Conservation (phyloP, 2,329 filamentous ascomycete species). For the Westerdykella sp. region DNA sequence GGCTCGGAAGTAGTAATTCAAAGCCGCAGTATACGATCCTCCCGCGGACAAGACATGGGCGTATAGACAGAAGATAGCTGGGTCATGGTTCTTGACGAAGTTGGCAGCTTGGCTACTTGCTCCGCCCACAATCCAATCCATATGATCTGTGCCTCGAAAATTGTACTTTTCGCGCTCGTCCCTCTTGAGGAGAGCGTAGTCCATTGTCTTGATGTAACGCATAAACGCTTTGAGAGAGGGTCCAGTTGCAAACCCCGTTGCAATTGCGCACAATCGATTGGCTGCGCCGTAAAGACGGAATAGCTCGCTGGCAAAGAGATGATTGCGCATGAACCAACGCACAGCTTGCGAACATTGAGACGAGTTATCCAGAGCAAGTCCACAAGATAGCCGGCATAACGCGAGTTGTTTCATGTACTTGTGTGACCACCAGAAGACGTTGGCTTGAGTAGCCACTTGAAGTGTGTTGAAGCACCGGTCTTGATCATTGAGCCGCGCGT, state of each 20-base stretch:
- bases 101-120: slow-evolving; percentile 34
- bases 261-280: slow-evolving; percentile 69
- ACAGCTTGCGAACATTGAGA: slow-evolving; percentile 68
- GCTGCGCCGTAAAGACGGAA: slow-evolving; percentile 77
- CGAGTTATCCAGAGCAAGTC: slow-evolving; percentile 69
- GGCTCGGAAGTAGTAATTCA: slow-evolving; percentile 75
- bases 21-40: slow-evolving; percentile 72
- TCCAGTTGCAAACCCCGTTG: slow-evolving; percentile 68
- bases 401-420: slow-evolving; percentile 58
- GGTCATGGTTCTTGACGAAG: slow-evolving; percentile 50
- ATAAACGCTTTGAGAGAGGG: slow-evolving; percentile 86
- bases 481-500: slow-evolving; percentile 61
- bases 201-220: slow-evolving; percentile 84
- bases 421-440: slow-evolving; percentile 69
- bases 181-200: slow-evolving; percentile 57
- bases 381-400: slow-evolving; percentile 76
- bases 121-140: slow-evolving; percentile 34
- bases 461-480: slow-evolving; percentile 75
- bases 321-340: slow-evolving; percentile 78
- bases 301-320: slow-evolving; percentile 71
- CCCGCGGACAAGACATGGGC: slow-evolving; percentile 83
- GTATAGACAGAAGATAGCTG: slow-evolving; percentile 78
- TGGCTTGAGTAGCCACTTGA: slow-evolving; percentile 70
- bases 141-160: slow-evolving; percentile 33
- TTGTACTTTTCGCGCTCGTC: slow-evolving; percentile 42